Percentiles rank a stretch among this genome's conserved stretches.
phyloP scores from a whole-genome alignment of 2,329 filamentous ascomycete genomes.

The Septoria petroselini region DNA sequence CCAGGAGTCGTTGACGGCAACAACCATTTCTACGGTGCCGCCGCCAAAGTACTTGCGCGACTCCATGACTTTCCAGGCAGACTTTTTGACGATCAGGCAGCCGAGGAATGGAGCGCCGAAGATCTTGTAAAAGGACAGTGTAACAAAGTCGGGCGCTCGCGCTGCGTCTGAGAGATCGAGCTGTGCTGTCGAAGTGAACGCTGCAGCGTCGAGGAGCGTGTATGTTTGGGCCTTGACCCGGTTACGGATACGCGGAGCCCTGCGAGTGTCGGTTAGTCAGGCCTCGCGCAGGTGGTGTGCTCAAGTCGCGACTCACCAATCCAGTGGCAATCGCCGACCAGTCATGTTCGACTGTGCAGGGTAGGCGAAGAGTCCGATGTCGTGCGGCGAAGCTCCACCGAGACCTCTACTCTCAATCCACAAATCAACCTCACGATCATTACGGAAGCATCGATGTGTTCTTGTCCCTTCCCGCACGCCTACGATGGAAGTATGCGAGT shows the following conservation, averaged over 20 bases:
- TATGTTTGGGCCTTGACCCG: conserved; percentile 43
- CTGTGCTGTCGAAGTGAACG: conserved; percentile 70
- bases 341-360: conserved; percentile 91
- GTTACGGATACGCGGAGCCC: conserved; percentile 43
- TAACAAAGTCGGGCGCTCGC: conserved; percentile 83
- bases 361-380: conserved; percentile 64
- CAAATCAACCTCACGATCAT: conserved; percentile 58
- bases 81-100: conserved; percentile 73
- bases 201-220: conserved; percentile 78
- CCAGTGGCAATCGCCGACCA: conserved; percentile 69
- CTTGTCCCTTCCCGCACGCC: conserved; percentile 69
- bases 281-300: neutral
- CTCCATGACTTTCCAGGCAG: conserved; percentile 59
- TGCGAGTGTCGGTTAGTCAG: conserved; percentile 21
- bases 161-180: conserved; percentile 64
- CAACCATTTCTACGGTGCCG: conserved; percentile 86
- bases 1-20: conserved; percentile 70
- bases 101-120: conserved; percentile 92
- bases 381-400: conserved; percentile 31
- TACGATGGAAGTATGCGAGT: conserved; percentile 80
- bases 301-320: conserved; percentile 55
- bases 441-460: conserved; percentile 63
- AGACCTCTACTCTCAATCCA: conserved; percentile 56
- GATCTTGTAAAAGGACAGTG: conserved; percentile 89
- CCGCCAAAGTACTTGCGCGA: conserved; percentile 81